Evolutionary conservation across 2,329 filamentous ascomycete species (phyloP), one percentile per base, ranked within the genome.

Genomic region (Alternaria brassicicola): DNA sequence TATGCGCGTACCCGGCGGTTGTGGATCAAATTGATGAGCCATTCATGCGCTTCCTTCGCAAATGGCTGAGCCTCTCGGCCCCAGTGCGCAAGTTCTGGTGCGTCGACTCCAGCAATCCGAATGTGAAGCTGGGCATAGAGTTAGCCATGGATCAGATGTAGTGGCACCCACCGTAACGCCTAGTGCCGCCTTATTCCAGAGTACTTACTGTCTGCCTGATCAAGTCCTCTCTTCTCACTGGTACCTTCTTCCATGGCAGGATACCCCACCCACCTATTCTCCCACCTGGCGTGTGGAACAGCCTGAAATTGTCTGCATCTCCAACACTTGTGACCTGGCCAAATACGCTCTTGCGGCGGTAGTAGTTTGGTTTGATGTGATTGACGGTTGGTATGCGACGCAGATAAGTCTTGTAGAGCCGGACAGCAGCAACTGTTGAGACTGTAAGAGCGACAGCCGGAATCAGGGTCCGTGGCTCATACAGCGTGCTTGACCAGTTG

Each of bases 281-380:
- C 10, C 95, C 95, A n/a, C 94, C 94, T 0, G 95, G 95, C 0
- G 93, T 98, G 77, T 99, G 95, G 76, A 90, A 99, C 46, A 99
- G 77, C 67, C 95, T 90, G 76, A 99, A 97, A 74, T 94, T 94
- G 78, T 99, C 95, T 4, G 93, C 96, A 83, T 99, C 95, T 39
- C 96, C 95, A 23, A 99, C 95, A 67, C 91, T 93, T 12, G 94
- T 97, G 39, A 98, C 95, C 61, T 85, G 86, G 13, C 95, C 95
- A 68, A 94, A 90, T 39, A 99, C 74, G 66, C 87, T 93, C 67
- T 91, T 85, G 60, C 83, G 88, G 43, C 91, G 87, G 74, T 94
- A 94, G 73, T 89, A 89, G 10, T 83, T 81, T 2, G 92, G 90
- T 46, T 87, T 87, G 66, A 99, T 89, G 73, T 93, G 85, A 23